Conservation (phyloP, 176 grass and related monocot species). For the Stipa capillata region DNA sequence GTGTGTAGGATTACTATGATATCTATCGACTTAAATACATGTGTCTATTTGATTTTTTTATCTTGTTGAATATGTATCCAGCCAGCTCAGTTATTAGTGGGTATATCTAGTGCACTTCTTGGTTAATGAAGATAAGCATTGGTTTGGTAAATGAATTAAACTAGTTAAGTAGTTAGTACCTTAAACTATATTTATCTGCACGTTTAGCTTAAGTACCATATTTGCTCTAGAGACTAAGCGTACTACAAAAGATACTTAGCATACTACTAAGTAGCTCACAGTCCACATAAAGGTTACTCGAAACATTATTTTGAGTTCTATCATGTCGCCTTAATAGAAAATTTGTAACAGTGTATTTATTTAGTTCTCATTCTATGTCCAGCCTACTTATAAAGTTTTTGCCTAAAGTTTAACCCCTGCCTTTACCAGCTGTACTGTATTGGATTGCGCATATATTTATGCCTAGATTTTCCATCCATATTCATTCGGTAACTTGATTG, state of each 20-base stretch:
- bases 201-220: background rate
- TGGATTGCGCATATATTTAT: background rate
- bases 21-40: too few species aligned
- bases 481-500: background rate
- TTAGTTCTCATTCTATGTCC: background rate
- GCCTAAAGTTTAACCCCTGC: background rate
- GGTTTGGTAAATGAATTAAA: background rate
- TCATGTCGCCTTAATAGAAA: background rate
- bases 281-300: background rate
- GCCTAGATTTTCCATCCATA: background rate
- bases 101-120: background rate
- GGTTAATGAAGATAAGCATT: background rate
- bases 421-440: background rate
- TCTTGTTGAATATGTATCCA: background rate
- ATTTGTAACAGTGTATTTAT: background rate
- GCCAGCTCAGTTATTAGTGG: background rate
- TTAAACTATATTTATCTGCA: background rate
- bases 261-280: background rate
- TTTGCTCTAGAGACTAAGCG: background rate
- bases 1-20: background rate
- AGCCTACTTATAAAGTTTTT: background rate
- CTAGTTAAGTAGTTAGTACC: background rate
- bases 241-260: background rate
- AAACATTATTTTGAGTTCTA: background rate
- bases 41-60: background rate